These are phyloP conservation scores for Chaetothyriales sp. DNA, from an alignment of 2,329 filamentous ascomycete genomes.

Conservation along the genomic window DNA sequence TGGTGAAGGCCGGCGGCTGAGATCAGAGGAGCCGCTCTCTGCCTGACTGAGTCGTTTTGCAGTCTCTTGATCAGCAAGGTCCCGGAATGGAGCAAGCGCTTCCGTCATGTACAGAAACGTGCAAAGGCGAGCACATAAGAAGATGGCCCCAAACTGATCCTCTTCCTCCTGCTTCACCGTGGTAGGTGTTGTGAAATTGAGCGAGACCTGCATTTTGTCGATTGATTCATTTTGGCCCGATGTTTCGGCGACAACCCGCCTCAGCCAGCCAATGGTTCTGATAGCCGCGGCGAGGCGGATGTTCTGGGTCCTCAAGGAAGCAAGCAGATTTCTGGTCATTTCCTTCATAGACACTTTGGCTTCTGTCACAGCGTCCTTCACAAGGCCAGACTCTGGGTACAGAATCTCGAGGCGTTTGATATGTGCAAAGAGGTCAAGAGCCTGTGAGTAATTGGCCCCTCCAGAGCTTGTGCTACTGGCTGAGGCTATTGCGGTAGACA, in stretches of 20 bases:
- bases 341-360: slow-evolving; percentile 77
- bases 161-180: slow-evolving; percentile 32
- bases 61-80: slow-evolving; percentile 78
- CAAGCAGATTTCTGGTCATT: slow-evolving; percentile 72
- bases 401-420: slow-evolving; percentile 71
- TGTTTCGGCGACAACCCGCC: slow-evolving; percentile 63
- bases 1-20: slow-evolving; percentile 4
- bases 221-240: slow-evolving; percentile 33
- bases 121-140: slow-evolving; percentile 70
- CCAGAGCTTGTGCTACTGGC: slow-evolving; percentile 28
- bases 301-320: slow-evolving; percentile 51
- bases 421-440: slow-evolving; percentile 83
- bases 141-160: slow-evolving; percentile 63
- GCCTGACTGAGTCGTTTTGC: slow-evolving; percentile 26
- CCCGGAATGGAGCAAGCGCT: slow-evolving; percentile 69
- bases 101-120: slow-evolving; percentile 66
- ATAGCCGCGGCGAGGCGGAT: slow-evolving; percentile 83
- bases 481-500: slow-evolving; percentile 54
- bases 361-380: slow-evolving; percentile 57
- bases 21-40: slow-evolving; percentile 3
- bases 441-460: slow-evolving; percentile 63
- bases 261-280: slow-evolving; percentile 79
- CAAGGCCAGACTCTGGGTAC: slow-evolving; percentile 63
- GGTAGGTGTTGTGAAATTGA: slow-evolving; percentile 15
- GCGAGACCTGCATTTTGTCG: neutral